A percentile compares a stretch with the other conserved stretches of the same genome.
Conservation (phyloP, 768 basidiomycete species). For the Piloderma croceum region DNA sequence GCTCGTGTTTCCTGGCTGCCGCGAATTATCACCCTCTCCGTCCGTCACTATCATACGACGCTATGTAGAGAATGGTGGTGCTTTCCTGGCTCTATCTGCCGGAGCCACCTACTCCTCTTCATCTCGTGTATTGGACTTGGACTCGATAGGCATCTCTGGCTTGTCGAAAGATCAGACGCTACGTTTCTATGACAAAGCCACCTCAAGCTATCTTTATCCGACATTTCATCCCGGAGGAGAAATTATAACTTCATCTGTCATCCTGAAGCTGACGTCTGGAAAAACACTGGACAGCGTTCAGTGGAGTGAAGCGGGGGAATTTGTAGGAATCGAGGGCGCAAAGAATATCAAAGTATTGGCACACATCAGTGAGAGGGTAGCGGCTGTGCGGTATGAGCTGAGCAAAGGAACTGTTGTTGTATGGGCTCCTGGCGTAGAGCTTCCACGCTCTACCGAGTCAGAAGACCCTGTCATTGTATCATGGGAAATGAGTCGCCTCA, state of each 20-base stretch:
- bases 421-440: constrained; percentile 57
- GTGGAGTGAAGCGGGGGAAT: constrained; percentile 19
- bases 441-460: constrained; percentile 38
- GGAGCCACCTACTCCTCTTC: constrained; percentile 44
- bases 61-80: constrained; percentile 66
- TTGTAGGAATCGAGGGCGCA: constrained; percentile 21
- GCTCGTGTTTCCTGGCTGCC: constrained; percentile 69
- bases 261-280: constrained; percentile 23
- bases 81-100: constrained; percentile 61
- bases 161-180: constrained; percentile 26
- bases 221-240: too few relatives aligned
- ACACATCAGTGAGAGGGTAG: constrained; percentile 13
- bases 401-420: constrained; percentile 47
- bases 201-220: constrained; percentile 24
- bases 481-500: constrained; percentile 15
- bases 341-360: constrained; percentile 15
- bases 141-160: constrained; percentile 29
- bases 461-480: constrained; percentile 19
- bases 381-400: constrained; percentile 30
- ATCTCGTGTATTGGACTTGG: constrained; percentile 33
- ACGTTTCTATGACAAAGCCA: constrained; percentile 31
- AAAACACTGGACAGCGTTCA: constrained; percentile 25
- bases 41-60: constrained; percentile 44
- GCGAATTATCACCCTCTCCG: constrained; percentile 35
- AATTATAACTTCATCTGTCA: too few relatives aligned